Conservation (phyloP, 176 grass and related monocot genomes). For the Rhynchospora pubera region DNA sequence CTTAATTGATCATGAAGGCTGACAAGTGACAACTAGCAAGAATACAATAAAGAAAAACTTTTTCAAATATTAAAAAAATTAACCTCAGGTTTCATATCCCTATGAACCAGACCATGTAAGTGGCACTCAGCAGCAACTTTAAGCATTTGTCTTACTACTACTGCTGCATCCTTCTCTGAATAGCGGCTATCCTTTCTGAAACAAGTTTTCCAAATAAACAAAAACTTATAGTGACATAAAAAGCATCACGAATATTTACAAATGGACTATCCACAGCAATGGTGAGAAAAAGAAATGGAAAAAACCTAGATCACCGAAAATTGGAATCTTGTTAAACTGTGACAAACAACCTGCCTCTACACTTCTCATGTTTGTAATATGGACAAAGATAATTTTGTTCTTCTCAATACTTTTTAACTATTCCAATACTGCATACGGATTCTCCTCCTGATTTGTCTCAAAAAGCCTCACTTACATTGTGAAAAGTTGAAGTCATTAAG, state of each 20-base stretch:
- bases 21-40: neutral
- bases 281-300: neutral
- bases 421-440: neutral
- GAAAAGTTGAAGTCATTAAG: neutral
- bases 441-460: neutral
- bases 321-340: neutral
- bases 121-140: conserved; percentile 98
- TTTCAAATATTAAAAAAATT: conserved; percentile 18
- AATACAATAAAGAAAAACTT: neutral
- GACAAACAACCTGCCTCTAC: neutral
- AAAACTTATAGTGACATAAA: neutral
- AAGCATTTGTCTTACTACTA: conserved; percentile 92
- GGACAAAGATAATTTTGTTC: neutral
- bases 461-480: neutral
- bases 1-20: neutral
- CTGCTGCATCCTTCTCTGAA: conserved; percentile 90
- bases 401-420: neutral
- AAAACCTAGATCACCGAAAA: neutral
- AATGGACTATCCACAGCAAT: neutral
- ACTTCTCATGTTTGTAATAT: neutral
- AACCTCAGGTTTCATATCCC: conserved; percentile 99
- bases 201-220: neutral
- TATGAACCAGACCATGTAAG: conserved; percentile 92
- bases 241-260: neutral
- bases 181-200: conserved; percentile 89